Conservation (phyloP, 768 basidiomycete species). For the Postia placenta region DNA sequence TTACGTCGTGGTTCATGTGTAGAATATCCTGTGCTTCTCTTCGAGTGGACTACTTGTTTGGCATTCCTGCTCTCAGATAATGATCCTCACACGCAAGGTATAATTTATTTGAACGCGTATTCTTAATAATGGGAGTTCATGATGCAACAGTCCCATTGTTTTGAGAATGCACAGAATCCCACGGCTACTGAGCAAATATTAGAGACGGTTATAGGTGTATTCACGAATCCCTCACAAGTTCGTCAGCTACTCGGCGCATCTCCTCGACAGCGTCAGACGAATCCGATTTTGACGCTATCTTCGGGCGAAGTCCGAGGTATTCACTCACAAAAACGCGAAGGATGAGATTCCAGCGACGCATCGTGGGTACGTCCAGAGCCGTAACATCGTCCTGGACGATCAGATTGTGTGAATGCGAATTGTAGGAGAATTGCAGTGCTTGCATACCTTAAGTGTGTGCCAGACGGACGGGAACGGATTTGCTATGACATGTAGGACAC, state of each 20-base stretch:
- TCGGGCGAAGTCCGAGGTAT: constrained; percentile 70
- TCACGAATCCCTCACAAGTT: constrained; percentile 17
- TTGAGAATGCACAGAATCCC: too few species aligned
- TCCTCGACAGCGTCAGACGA: neutral
- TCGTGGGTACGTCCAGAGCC: constrained; percentile 76
- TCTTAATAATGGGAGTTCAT: too few species aligned
- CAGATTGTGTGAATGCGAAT: neutral
- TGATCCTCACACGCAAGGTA: too few species aligned
- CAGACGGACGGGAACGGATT: constrained; percentile 87
- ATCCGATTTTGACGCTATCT: constrained; percentile 9
- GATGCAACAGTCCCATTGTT: neutral
- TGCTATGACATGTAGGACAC: constrained; percentile 84
- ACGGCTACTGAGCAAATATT: constrained; percentile 1
- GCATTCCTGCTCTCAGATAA: too few species aligned
- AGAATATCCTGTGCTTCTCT: too few species aligned
- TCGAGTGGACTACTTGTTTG: too few species aligned
- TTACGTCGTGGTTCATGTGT: too few species aligned
- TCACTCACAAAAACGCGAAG: constrained; percentile 85
- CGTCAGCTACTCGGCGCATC: constrained; percentile 9
- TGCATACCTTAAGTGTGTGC: constrained; percentile 70
- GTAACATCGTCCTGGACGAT: constrained; percentile 75
- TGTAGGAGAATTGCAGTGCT: constrained; percentile 1
- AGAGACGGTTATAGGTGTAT: neutral
- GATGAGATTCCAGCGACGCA: constrained; percentile 87
- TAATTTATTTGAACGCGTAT: too few species aligned